These are phyloP conservation scores for Saturnispora sanitii DNA, from an alignment of 805 yeast species.

Conservation along the genomic window DNA sequence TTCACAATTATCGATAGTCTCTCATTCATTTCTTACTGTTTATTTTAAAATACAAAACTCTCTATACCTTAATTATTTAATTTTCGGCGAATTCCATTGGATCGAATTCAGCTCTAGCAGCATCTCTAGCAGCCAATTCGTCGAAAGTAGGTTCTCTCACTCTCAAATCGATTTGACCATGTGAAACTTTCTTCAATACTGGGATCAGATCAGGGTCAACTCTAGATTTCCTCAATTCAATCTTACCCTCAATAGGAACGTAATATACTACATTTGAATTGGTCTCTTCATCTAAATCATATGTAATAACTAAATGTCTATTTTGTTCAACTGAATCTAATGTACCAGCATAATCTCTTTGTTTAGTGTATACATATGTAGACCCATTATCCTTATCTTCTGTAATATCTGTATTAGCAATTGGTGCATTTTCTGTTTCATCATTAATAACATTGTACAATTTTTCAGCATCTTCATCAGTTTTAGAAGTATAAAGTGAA, in stretches of 20 bases:
- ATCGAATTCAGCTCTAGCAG: slow-evolving; percentile 57
- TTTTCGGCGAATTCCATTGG: slow-evolving; percentile 70
- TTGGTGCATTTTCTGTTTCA: slow-evolving; percentile 37
- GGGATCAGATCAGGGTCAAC: slow-evolving; percentile 50
- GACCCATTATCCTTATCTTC: slow-evolving; percentile 13
- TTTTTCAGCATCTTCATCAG: slow-evolving; percentile 28
- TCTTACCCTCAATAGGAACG: slow-evolving; percentile 66
- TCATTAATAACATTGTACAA: slow-evolving; percentile 35
- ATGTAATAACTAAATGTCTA: slow-evolving; percentile 62
- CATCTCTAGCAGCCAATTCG: slow-evolving; percentile 62
- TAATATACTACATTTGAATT: slow-evolving; percentile 62
- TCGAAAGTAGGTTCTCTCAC: slow-evolving; percentile 65
- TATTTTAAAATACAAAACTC: too few relatives aligned
- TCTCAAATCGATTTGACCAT: slow-evolving; percentile 51
- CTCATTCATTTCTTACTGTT: too few relatives aligned
- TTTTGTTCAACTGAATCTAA: slow-evolving; percentile 34
- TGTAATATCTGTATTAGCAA: slow-evolving; percentile 26
- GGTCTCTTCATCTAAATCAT: slow-evolving; percentile 44
- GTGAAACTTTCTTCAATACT: slow-evolving; percentile 44
- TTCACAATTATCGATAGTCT: too few relatives aligned
- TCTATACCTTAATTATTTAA: too few relatives aligned
- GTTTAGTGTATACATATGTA: slow-evolving; percentile 47
- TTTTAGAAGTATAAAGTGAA: slow-evolving; percentile 41
- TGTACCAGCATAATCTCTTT: slow-evolving; percentile 74
- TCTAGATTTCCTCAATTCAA: slow-evolving; percentile 80